These are phyloP conservation scores for Nannochloris sp. DNA, from an alignment of 139 green algal species.

Conservation along the genomic window DNA sequence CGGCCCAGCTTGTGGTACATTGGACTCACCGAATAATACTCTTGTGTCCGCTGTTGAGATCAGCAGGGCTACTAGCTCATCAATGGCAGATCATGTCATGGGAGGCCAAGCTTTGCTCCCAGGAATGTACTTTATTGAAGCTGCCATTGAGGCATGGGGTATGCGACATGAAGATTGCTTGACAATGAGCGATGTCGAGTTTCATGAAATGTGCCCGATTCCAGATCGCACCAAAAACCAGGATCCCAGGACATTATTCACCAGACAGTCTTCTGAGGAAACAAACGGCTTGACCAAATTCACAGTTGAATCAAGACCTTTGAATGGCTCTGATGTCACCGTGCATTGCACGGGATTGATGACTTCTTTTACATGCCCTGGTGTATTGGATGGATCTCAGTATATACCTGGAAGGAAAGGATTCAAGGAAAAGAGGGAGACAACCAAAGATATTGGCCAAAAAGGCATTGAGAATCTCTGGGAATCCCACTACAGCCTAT, in stretches of 20 bases:
- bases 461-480: neutral
- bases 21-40: neutral
- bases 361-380: neutral
- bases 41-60: neutral
- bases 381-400: neutral
- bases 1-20: neutral
- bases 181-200: neutral
- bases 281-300: neutral
- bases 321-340: neutral
- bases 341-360: neutral
- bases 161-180: neutral
- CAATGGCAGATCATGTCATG: neutral
- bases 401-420: neutral
- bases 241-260: neutral
- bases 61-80: neutral
- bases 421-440: neutral
- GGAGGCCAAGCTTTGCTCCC: neutral
- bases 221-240: neutral
- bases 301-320: neutral
- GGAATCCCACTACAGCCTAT: neutral
- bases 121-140: conserved; percentile 2
- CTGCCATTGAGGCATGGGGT: neutral
- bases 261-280: neutral
- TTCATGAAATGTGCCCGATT: neutral
- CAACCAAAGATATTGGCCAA: neutral